Percentiles rank a stretch among this genome's conserved stretches.
phyloP scores from a whole-genome alignment of 495 filamentous ascomycete species.

The Hypoxylon subgilvum region DNA sequence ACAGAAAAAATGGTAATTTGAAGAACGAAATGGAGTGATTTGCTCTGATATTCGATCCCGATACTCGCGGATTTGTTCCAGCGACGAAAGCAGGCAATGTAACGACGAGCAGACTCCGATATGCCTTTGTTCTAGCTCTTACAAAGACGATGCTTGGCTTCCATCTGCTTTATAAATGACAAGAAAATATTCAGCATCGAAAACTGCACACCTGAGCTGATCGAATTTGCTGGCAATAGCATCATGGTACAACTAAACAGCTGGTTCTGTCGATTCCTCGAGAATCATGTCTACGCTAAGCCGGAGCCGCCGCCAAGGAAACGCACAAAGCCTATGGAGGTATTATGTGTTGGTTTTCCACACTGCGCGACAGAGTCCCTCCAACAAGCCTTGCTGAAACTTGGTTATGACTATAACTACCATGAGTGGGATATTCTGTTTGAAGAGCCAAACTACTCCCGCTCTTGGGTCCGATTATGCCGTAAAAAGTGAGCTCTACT shows the following conservation, averaged over 20 bases:
- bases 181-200: too few relatives aligned
- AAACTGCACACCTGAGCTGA: too few relatives aligned
- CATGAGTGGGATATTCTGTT: constrained; percentile 71
- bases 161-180: too few relatives aligned
- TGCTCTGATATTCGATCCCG: too few relatives aligned
- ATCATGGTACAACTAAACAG: constrained; percentile 12
- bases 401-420: constrained; percentile 68
- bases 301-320: constrained; percentile 39
- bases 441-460: constrained; percentile 64
- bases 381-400: constrained; percentile 62
- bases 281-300: constrained; percentile 33
- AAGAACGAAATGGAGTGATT: too few relatives aligned
- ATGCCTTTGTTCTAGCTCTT: too few relatives aligned
- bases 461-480: constrained; percentile 52
- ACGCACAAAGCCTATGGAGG: constrained; percentile 67
- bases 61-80: too few relatives aligned
- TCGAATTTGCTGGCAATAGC: too few relatives aligned
- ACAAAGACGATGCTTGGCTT: too few relatives aligned
- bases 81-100: too few relatives aligned
- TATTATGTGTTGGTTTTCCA: constrained; percentile 66
- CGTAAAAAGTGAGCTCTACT: constrained; percentile 30
- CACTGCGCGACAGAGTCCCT: constrained; percentile 70
- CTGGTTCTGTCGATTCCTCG: constrained; percentile 38
- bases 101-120: too few relatives aligned
- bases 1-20: too few relatives aligned